Base-by-base conservation (phyloP, 805 yeast genomes). In the Metschnikowia anglica region DNA sequence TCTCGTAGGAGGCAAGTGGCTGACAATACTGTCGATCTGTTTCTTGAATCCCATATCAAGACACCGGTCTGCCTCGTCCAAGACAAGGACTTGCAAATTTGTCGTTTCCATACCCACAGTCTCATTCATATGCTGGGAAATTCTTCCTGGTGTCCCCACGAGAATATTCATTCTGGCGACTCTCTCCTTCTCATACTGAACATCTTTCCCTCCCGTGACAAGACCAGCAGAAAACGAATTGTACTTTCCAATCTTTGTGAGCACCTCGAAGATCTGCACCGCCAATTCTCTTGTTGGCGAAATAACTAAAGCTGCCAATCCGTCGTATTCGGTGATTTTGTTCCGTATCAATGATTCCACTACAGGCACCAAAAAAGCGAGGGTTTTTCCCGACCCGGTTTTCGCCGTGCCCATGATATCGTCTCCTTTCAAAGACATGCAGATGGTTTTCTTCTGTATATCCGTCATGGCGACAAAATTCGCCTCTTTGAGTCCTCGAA, bases 211-310 rank as follows among this genome's bases (percentile, higher is more conserved):
- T 37, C 97, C 97, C 55, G 90, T 89, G 9, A 90, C 91, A 46
- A 89, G 70, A 46, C 96, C 97, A 0, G 96, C 96, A 5, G 95
- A 84, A 47, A 89, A 83, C 2, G 80, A 67, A 52, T 82, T 83
- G 52, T 78, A 72, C 34, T 81, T 77, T 17, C 97, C 97, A 40
- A 89, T 81, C 53, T 82, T 85, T n/a, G 82, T 71, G 47, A 89
- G 65, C 4, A 89, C 97, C 56, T 88, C 95, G 55, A 89, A 89
- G 19, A 84, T 89, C 65, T 89, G 97, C 49, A 88, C 81, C 0
- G 97, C 96, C 53, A 89, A 66, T 58, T 89, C 97, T 62, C 97
- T 76, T 0, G 97, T 89, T 4, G 97, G 97, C 1, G 96, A 81
- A n/a, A 89, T 80, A 18, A 89, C 80, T 44, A 89, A 68, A 0